Evolutionary conservation across 1,139 yeast species (phyloP).

Genomic region (Zygosaccharomyces sapae): DNA sequence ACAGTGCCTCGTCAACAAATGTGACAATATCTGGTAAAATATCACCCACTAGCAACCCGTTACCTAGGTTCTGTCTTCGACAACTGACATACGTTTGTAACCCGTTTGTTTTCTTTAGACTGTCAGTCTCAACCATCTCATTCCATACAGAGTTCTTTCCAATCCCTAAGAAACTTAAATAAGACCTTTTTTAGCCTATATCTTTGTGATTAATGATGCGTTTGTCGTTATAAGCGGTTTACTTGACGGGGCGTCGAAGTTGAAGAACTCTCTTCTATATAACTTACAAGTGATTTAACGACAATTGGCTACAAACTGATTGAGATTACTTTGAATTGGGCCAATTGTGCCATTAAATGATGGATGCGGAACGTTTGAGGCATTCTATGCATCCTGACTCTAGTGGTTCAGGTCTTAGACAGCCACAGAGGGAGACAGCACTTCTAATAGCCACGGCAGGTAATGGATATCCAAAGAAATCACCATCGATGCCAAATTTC

Average conservation of each 20-base stretch:
- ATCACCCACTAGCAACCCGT: constrained; percentile 25
- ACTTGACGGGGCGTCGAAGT: not conserved
- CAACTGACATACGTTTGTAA: constrained; percentile 23
- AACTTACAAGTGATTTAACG: too few species aligned
- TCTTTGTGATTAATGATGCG: not conserved
- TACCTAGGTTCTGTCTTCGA: constrained; percentile 18
- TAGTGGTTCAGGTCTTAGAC: constrained; percentile 6
- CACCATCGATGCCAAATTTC: constrained; percentile 34
- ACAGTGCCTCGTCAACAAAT: constrained; percentile 21
- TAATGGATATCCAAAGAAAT: constrained; percentile 18
- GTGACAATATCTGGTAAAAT: constrained; percentile 12
- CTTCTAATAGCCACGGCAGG: constrained; percentile 5
- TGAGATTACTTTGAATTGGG: not conserved
- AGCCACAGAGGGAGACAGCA: constrained; percentile 1
- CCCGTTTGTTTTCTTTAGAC: not conserved
- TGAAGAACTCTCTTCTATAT: not conserved
- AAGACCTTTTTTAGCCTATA: not conserved
- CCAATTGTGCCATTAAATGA: not conserved
- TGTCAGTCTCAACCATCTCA: not conserved
- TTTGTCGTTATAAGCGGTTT: not conserved
- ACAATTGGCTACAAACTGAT: not conserved
- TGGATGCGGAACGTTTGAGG: constrained; percentile 13
- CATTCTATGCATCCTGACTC: constrained; percentile 10
- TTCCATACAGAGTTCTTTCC: not conserved
- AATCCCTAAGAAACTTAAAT: not conserved